phyloP scores from a whole-genome alignment of 2,329 filamentous ascomycete species.

The Fusarium napiforme region DNA sequence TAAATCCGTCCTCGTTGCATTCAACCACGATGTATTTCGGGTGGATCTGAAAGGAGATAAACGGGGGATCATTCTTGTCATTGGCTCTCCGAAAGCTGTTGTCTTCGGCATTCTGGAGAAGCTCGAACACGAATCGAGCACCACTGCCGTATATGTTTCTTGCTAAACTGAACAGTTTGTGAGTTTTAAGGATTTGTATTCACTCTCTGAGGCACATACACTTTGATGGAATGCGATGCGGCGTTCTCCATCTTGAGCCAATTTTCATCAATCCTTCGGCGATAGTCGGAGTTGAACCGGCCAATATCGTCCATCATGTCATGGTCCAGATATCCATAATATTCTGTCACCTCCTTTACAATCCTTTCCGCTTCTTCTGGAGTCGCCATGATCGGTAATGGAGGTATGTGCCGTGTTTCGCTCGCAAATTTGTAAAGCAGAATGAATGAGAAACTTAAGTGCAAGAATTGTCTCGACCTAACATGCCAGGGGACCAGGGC shows the following conservation, averaged over 20 bases:
- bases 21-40: conserved; percentile 29
- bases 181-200: rapidly evolving
- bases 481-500: rapidly evolving
- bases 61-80: background rate
- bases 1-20: conserved; percentile 35
- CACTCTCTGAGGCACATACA: background rate
- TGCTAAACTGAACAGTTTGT: conserved; percentile 2
- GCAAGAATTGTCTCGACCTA: background rate
- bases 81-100: conserved; percentile 7
- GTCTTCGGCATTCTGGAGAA: conserved; percentile 37
- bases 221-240: conserved; percentile 27
- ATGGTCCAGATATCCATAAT: conserved; percentile 18
- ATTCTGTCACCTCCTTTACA: conserved; percentile 13
- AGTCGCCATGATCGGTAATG: conserved; percentile 17
- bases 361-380: conserved; percentile 22
- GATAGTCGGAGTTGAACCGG: conserved; percentile 20
- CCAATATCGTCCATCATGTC: conserved; percentile 36
- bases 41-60: conserved; percentile 28
- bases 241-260: conserved; percentile 28
- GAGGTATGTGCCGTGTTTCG: background rate
- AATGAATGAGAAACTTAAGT: rapidly evolving
- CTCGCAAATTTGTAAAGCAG: background rate
- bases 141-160: conserved; percentile 35
- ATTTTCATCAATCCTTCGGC: conserved; percentile 29
- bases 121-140: conserved; percentile 34